Percentiles rank a stretch among this genome's conserved stretches.
These are phyloP conservation scores for Aphanomyces astaci DNA, from an alignment of 352 stramenopile genomes.

Conservation along the genomic window DNA sequence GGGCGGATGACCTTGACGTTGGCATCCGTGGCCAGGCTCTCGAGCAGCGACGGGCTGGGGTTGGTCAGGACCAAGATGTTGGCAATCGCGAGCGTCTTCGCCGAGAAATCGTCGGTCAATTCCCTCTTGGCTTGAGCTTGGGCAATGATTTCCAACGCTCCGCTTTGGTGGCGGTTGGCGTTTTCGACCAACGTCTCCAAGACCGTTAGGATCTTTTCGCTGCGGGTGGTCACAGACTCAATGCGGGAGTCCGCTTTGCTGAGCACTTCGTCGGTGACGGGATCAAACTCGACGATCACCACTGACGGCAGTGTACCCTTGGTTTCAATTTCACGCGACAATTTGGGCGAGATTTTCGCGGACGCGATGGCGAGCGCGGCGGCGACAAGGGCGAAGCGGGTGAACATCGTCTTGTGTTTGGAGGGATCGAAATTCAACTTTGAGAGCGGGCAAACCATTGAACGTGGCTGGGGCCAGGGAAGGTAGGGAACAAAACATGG, in stretches of 20 bases:
- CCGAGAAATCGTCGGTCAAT: background rate
- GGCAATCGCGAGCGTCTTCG: background rate
- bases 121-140: background rate
- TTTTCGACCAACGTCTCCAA: background rate
- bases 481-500: too few relatives aligned
- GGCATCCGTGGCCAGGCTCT: conserved; percentile 9
- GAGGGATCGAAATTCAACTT: too few relatives aligned
- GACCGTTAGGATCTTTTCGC: background rate
- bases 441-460: too few relatives aligned
- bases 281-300: background rate
- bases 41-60: background rate
- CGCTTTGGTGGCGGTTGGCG: background rate
- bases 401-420: too few relatives aligned
- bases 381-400: background rate
- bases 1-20: conserved; percentile 17
- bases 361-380: background rate
- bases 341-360: background rate
- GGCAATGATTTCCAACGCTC: background rate
- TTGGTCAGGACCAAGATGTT: background rate
- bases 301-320: background rate
- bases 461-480: too few relatives aligned
- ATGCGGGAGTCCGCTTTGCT: too few relatives aligned
- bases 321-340: background rate
- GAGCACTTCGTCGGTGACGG: background rate
- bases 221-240: background rate